A percentile compares a stretch with the other conserved stretches of the same genome.
These are phyloP conservation scores for Helenozyma rhizophorensis DNA, from an alignment of 805 yeast genomes.

Conservation along the genomic window DNA sequence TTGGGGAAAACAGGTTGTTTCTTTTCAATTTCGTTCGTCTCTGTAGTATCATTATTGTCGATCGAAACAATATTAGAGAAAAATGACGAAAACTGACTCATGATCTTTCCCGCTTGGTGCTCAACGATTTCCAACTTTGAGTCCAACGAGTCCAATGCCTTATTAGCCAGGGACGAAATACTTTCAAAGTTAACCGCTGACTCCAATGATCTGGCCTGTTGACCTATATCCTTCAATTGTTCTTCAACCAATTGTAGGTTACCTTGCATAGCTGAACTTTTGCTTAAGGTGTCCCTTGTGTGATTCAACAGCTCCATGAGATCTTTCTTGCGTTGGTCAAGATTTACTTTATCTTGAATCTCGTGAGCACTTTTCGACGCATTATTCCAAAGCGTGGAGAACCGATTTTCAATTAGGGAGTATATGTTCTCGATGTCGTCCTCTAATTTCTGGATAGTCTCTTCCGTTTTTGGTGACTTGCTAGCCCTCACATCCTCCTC, in stretches of 20 bases:
- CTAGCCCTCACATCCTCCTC: not conserved
- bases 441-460: slow-evolving; percentile 48
- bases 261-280: slow-evolving; percentile 1
- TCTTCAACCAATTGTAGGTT: slow-evolving; percentile 22
- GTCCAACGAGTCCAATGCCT: slow-evolving; percentile 66
- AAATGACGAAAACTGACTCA: slow-evolving; percentile 54
- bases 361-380: slow-evolving; percentile 30
- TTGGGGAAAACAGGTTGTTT: slow-evolving; percentile 20
- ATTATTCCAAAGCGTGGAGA: slow-evolving; percentile 28
- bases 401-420: slow-evolving; percentile 45
- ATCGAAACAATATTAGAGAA: slow-evolving; percentile 37
- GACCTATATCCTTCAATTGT: slow-evolving; percentile 21
- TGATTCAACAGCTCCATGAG: slow-evolving; percentile 25
- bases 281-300: slow-evolving; percentile 22
- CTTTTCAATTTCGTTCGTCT: slow-evolving; percentile 3
- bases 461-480: slow-evolving; percentile 36
- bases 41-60: slow-evolving; percentile 10
- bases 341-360: slow-evolving; percentile 24
- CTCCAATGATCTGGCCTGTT: slow-evolving; percentile 9
- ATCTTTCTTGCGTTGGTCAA: slow-evolving; percentile 26
- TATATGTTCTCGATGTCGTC: slow-evolving; percentile 50
- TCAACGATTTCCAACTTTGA: slow-evolving; percentile 68
- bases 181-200: slow-evolving; percentile 20
- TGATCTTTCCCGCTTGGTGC: slow-evolving; percentile 58
- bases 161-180: slow-evolving; percentile 42